Conservation (phyloP, 257 asterid genomes). For the Voacanga thouarsii region DNA sequence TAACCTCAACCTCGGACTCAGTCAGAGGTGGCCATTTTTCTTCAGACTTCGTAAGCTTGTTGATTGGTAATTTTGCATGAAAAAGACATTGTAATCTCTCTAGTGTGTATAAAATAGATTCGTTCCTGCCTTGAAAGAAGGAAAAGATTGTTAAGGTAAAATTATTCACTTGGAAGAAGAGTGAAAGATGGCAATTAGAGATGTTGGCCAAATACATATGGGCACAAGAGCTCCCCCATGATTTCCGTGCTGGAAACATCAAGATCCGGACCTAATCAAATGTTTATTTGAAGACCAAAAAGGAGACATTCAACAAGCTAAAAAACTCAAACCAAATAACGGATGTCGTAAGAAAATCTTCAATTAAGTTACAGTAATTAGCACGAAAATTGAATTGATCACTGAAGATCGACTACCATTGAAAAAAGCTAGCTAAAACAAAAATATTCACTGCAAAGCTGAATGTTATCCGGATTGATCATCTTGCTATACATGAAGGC, state of each 20-base stretch:
- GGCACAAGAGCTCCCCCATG: no score
- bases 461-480: neutral
- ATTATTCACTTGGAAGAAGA: no score
- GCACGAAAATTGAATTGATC: neutral
- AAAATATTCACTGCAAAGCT: neutral
- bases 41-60: no score
- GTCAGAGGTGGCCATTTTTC: no score
- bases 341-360: neutral
- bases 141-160: neutral
- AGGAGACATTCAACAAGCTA: neutral
- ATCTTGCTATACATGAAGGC: neutral
- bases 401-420: neutral
- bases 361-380: neutral
- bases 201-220: no score
- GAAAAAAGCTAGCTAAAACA: slow-evolving; percentile 5
- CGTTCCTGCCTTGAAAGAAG: neutral
- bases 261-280: no score
- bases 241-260: no score
- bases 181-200: no score
- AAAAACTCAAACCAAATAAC: neutral
- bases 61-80: no score
- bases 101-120: neutral
- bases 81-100: neutral
- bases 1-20: no score
- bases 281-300: no score